A percentile compares a stretch with the other conserved stretches of the same genome.
Evolutionary conservation across 441 rosid genomes (phyloP).

Genomic region (Mallotus japonicus): DNA sequence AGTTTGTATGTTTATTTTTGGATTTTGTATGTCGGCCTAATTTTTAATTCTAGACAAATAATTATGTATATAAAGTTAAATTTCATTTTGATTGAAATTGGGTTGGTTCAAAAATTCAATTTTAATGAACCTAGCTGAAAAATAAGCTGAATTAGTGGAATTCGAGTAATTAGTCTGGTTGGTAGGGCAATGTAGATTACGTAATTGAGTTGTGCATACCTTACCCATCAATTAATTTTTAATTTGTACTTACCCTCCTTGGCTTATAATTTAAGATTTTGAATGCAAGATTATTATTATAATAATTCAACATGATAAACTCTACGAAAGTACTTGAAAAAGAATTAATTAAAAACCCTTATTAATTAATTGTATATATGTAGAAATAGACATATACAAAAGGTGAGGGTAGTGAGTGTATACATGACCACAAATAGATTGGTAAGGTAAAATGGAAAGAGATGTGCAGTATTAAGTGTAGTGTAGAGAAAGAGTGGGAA

Average conservation of each 20-base stretch:
- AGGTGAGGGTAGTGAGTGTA: no score
- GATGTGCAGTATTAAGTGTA: no score
- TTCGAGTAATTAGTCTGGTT: conserved; percentile 19
- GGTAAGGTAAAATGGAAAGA: background rate
- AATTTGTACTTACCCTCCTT: conserved; percentile 25
- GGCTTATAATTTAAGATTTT: conserved; percentile 37
- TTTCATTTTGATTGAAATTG: no score
- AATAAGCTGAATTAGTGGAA: conserved; percentile 8
- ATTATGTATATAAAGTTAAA: no score
- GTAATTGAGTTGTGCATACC: conserved; percentile 33
- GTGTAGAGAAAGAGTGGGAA: conserved; percentile 3
- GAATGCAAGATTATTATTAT: conserved; percentile 21
- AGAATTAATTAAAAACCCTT: no score
- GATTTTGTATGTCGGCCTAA: no score
- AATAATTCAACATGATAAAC: conserved; percentile 29
- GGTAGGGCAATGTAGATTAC: conserved; percentile 24
- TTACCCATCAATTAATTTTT: conserved; percentile 16
- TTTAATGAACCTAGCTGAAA: background rate
- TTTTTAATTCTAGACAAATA: no score
- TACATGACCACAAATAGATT: background rate
- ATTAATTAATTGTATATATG: background rate
- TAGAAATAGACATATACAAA: background rate
- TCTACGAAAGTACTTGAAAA: background rate
- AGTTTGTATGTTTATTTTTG: no score
- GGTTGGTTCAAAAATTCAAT: background rate